phyloP scores from a whole-genome alignment of 768 basidiomycete species.

The Psilocybe tampanensis region DNA sequence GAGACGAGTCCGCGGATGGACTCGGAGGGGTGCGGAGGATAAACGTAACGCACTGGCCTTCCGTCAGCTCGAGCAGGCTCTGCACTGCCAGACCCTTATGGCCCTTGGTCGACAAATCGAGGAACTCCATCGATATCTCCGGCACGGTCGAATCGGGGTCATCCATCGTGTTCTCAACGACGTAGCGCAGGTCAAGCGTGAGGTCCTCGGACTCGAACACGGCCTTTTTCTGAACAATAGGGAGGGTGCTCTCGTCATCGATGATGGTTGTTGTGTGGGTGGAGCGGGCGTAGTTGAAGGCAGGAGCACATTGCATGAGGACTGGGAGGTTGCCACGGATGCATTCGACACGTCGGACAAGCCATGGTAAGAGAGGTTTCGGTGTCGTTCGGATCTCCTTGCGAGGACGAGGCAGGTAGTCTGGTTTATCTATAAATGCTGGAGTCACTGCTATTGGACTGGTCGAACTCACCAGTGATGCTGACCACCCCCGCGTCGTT shows the following conservation, averaged over 20 bases:
- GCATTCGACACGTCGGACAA: slow-evolving; percentile 83
- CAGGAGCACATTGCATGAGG: slow-evolving; percentile 89
- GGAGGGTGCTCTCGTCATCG: slow-evolving; percentile 37
- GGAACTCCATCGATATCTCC: slow-evolving; percentile 52
- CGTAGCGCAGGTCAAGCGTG: slow-evolving; percentile 76
- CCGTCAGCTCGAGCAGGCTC: slow-evolving; percentile 61
- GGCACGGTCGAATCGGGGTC: slow-evolving; percentile 52
- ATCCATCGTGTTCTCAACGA: slow-evolving; percentile 50
- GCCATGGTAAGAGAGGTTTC: slow-evolving; percentile 79
- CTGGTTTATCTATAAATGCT: slow-evolving; percentile 32
- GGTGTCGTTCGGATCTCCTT: slow-evolving; percentile 33
- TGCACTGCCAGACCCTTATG: slow-evolving; percentile 72
- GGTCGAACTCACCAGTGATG: slow-evolving; percentile 63
- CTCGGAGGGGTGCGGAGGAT: slow-evolving; percentile 75
- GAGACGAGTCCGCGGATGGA: not conserved
- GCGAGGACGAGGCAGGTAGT: slow-evolving; percentile 79
- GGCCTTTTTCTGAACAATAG: slow-evolving; percentile 44
- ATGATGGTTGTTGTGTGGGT: slow-evolving; percentile 66
- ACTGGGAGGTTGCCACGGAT: slow-evolving; percentile 83
- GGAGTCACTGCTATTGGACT: not conserved
- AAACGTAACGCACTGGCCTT: slow-evolving; percentile 92
- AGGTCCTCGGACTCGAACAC: slow-evolving; percentile 62
- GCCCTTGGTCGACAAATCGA: slow-evolving; percentile 71
- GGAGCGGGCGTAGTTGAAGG: slow-evolving; percentile 92
- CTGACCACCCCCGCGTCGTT: slow-evolving; percentile 85